Evolutionary conservation across 2,329 filamentous ascomycete genomes (phyloP).

Genomic region (Colletotrichum spaethianum): DNA sequence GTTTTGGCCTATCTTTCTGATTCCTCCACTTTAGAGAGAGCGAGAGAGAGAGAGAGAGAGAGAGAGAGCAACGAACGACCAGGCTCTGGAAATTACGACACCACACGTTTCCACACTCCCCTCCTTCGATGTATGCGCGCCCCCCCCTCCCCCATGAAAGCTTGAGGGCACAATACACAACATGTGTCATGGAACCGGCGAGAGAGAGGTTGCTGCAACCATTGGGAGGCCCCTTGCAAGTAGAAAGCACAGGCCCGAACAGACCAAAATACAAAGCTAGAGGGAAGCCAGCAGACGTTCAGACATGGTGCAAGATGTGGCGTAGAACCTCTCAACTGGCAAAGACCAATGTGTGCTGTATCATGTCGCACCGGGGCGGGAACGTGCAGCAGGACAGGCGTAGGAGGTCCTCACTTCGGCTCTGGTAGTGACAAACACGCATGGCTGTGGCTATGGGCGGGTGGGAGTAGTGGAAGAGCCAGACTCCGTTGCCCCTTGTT

Average conservation of each 20-base stretch:
- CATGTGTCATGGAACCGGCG: slow-evolving; percentile 20
- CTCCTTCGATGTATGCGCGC: slow-evolving; percentile 2
- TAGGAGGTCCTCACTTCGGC: neutral
- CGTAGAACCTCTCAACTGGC: neutral
- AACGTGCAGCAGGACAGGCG: slow-evolving; percentile 8
- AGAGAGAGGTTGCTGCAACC: slow-evolving; percentile 11
- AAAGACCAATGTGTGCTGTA: neutral
- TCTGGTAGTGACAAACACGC: slow-evolving; percentile 17
- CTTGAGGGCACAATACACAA: slow-evolving; percentile 19
- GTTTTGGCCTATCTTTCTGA: neutral
- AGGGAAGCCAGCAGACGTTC: neutral
- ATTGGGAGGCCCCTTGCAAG: neutral
- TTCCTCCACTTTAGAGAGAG: neutral
- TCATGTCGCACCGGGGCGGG: slow-evolving; percentile 2
- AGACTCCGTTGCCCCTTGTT: neutral
- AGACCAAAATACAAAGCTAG: neutral
- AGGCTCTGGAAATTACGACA: slow-evolving; percentile 24
- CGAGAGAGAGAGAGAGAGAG: neutral
- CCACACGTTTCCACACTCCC: slow-evolving; percentile 6
- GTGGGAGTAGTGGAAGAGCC: neutral
- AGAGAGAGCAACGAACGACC: neutral
- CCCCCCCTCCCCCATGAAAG: neutral
- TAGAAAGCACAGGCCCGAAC: neutral
- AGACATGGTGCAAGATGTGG: neutral
- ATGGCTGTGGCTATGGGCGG: neutral